Conservation (phyloP, 306 rosid genomes). For the Astragalus membranaceus region DNA sequence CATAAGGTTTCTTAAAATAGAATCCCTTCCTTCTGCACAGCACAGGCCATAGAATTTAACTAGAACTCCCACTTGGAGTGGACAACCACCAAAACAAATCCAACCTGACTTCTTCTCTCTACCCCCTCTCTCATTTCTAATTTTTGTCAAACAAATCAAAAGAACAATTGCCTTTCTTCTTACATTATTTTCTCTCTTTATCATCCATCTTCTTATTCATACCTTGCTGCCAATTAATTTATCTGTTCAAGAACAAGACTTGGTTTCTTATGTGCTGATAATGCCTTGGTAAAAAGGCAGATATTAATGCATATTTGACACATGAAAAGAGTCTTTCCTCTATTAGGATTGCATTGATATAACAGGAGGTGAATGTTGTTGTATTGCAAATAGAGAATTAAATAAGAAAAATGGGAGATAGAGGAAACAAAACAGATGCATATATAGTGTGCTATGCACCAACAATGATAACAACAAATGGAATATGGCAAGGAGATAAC, state of each 20-base stretch:
- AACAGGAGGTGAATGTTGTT: constrained; percentile 13
- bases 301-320: not conserved
- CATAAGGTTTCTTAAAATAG: constrained; percentile 28
- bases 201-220: not conserved
- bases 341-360: not conserved
- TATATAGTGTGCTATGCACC: constrained; percentile 77
- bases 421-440: constrained; percentile 13
- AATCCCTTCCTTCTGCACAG: not conserved
- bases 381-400: not conserved
- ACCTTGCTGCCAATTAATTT: too few relatives aligned
- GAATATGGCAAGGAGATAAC: constrained; percentile 95
- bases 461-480: constrained; percentile 82
- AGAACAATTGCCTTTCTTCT: not conserved
- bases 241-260: not conserved
- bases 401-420: constrained; percentile 3
- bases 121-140: constrained; percentile 8
- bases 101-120: constrained; percentile 10
- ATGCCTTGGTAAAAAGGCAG: not conserved
- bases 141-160: not conserved
- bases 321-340: constrained; percentile 3
- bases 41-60: constrained; percentile 22
- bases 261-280: not conserved
- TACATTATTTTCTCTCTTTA: not conserved
- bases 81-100: constrained; percentile 36
- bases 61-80: constrained; percentile 29